phyloP scores from a whole-genome alignment of 169 alveolate genomes.

The Besnoitia besnoiti region DNA sequence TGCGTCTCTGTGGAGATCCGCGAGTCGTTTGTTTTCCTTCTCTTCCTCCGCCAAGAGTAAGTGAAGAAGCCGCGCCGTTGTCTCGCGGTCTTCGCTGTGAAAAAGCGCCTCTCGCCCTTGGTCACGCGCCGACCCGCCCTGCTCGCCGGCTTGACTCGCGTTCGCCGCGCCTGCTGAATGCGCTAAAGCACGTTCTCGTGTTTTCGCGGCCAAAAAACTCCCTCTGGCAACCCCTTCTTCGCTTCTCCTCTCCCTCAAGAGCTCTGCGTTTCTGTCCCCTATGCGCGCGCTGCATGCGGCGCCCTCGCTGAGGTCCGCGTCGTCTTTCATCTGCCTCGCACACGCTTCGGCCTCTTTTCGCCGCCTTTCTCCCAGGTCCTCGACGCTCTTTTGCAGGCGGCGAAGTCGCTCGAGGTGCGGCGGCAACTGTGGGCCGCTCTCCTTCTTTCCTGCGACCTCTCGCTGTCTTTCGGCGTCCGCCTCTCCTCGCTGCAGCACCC shows the following conservation, averaged over 20 bases:
- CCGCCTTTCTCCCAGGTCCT: not conserved
- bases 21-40: not conserved
- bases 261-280: not conserved
- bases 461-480: not conserved
- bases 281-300: not conserved
- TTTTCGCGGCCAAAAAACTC: no score
- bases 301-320: not conserved
- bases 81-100: not conserved
- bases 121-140: not conserved
- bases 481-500: not conserved
- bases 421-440: conserved; percentile 5
- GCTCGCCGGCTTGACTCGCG: not conserved
- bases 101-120: not conserved
- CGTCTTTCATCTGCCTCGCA: not conserved
- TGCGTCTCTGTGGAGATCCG: not conserved
- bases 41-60: not conserved
- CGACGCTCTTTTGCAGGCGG: not conserved
- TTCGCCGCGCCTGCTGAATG: not conserved
- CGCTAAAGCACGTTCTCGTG: no score
- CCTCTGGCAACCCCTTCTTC: no score
- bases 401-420: conserved; percentile 18
- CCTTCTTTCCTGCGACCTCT: not conserved
- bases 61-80: not conserved
- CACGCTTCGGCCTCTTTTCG: not conserved
- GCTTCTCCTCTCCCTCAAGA: not conserved